phyloP scores from a whole-genome alignment of 23 red algal species.

The Chondrus crispus region DNA sequence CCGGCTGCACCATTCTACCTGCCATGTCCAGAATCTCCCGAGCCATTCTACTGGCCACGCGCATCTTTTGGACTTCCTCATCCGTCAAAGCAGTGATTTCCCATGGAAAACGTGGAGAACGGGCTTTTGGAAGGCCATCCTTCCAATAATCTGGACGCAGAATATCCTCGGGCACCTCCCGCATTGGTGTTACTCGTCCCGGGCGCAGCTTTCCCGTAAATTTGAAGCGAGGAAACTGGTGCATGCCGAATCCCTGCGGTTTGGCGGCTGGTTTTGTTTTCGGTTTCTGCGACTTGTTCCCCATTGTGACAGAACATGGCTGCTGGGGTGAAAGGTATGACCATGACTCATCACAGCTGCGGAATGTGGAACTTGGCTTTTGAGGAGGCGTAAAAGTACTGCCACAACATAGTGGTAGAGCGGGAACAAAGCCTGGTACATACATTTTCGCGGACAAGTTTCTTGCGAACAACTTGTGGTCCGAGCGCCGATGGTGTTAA shows the following conservation, averaged over 20 bases:
- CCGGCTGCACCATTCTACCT: conserved; percentile 57
- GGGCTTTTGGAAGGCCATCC: conserved; percentile 26
- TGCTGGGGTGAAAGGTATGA: background rate
- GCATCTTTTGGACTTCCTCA: conserved; percentile 83
- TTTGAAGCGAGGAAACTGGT: conserved; percentile 48
- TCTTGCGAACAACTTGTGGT: too few relatives aligned
- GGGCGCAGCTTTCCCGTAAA: conserved; percentile 82
- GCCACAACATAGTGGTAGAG: background rate
- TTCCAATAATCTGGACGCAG: conserved; percentile 76
- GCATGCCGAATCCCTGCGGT: conserved; percentile 10
- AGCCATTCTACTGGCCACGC: conserved; percentile 66
- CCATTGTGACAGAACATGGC: background rate
- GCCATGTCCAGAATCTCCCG: conserved; percentile 93
- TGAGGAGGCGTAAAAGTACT: background rate
- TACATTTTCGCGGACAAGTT: too few relatives aligned
- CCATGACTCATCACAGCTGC: background rate
- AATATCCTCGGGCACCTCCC: conserved; percentile 68
- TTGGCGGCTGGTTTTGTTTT: background rate
- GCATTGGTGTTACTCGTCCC: conserved; percentile 52
- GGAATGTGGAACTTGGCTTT: background rate
- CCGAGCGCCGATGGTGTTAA: too few relatives aligned
- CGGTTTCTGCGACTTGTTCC: conserved; percentile 38
- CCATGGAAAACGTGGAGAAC: conserved; percentile 69
- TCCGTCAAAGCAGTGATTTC: conserved; percentile 71
- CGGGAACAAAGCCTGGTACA: background rate